Base-by-base conservation (phyloP, 805 yeast genomes). In the Yueomyces sinensis region DNA sequence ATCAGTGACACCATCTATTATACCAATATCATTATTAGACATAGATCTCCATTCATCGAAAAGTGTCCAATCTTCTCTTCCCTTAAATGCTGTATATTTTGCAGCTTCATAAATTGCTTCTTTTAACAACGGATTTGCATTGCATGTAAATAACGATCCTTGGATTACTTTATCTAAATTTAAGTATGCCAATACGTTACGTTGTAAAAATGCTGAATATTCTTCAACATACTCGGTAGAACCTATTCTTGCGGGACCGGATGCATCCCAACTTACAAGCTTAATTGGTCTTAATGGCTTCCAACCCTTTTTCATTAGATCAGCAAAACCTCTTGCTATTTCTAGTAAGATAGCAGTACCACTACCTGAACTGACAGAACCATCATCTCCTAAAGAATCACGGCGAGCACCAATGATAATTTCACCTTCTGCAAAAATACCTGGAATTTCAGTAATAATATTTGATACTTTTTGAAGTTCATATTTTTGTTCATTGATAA, bases 181-280 rank as follows among this genome's bases (percentile, higher is more conserved):
- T 32, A 82, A 59, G 29, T 62, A 60, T 0, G 82, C 82, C 28
- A 79, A 65, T 1, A 71, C 76, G 30, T 66, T 64, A 28, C 59
- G 62, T 32, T 63, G 59, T 25, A 81, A 53, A 22, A 47, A 47
- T 18, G 60, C 49, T 2, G 65, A 59, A 35, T 70, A 61, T 32
- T 73, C 72, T 51, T 81, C 89, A 5, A 77, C 84, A 60, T 67
- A 80, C 46, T 82, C 91, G 0, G 91, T 76, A 0, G 86, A 74
- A 1, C 94, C 94, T 22, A 82, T 43, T 36, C 74, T 58, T 0
- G 81, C 89, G 41, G 70, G 70, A 47, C 76, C 83, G 43, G 76
- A 86, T 25, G 82, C 93, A 55, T 83, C 94, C 86, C 86, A 83
- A 20, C 82, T 74, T 0, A 78, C 77, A 31, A 83, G 62, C 35